Conservation (phyloP, 163 green algal genomes). For the Picocystis sp. region DNA sequence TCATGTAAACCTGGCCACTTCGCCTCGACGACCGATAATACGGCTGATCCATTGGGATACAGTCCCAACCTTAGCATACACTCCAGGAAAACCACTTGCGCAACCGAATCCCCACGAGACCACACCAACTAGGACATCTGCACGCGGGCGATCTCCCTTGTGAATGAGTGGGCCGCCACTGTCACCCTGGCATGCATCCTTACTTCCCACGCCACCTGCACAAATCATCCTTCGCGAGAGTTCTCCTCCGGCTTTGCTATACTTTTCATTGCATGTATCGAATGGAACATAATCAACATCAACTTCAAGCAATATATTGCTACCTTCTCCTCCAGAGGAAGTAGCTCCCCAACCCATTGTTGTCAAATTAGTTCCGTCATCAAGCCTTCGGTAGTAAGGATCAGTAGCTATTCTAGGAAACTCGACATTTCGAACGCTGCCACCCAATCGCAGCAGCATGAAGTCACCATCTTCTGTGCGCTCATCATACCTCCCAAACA, state of each 20-base stretch:
- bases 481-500: too few relatives aligned
- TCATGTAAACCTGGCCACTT: not conserved
- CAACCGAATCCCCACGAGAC: conserved; percentile 2
- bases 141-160: not conserved
- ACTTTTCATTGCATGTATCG: too few relatives aligned
- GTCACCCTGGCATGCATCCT: conserved; percentile 1
- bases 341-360: not conserved
- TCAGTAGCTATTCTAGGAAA: too few relatives aligned
- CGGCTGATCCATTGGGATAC: not conserved
- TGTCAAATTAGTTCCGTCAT: not conserved
- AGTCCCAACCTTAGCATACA: conserved; percentile 3
- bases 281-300: not conserved
- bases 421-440: too few relatives aligned
- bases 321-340: not conserved
- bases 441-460: too few relatives aligned
- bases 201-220: not conserved
- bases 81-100: not conserved
- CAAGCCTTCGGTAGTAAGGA: too few relatives aligned
- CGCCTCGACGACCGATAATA: not conserved
- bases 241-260: not conserved
- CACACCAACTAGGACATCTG: conserved; percentile 2
- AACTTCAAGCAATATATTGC: not conserved
- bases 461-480: too few relatives aligned
- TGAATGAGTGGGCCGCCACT: conserved; percentile 1
- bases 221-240: not conserved